These are phyloP conservation scores for Serpula lacrymans DNA, from an alignment of 768 basidiomycete species.

Conservation along the genomic window DNA sequence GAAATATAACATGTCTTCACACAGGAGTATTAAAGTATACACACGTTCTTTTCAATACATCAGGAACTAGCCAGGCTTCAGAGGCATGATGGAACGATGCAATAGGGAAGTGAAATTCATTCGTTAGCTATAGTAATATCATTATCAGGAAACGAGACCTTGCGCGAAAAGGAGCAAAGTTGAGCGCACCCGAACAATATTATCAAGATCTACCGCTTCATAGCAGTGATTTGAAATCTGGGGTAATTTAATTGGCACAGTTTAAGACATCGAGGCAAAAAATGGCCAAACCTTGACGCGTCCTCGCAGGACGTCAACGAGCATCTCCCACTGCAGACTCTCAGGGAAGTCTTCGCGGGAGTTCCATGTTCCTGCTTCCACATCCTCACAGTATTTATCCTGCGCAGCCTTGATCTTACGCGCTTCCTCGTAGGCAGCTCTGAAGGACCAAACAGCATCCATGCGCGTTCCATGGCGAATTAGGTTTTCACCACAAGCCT, in stretches of 20 bases:
- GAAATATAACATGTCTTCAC: no score
- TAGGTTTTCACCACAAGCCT: slow-evolving; percentile 72
- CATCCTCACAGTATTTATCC: slow-evolving; percentile 60
- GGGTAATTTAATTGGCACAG: neutral
- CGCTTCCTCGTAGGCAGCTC: slow-evolving; percentile 69
- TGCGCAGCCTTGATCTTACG: slow-evolving; percentile 62
- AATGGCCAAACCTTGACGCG: slow-evolving; percentile 57
- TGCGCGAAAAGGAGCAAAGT: neutral
- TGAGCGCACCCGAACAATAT: slow-evolving; percentile 53
- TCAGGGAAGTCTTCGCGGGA: slow-evolving; percentile 58
- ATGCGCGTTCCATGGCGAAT: slow-evolving; percentile 51
- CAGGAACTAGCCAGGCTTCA: slow-evolving; percentile 79
- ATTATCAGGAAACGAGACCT: neutral
- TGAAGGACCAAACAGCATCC: slow-evolving; percentile 66
- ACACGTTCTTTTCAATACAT: slow-evolving; percentile 68
- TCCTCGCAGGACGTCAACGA: slow-evolving; percentile 71
- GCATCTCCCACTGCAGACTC: slow-evolving; percentile 63
- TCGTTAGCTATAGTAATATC: slow-evolving; percentile 48
- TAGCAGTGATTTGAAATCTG: slow-evolving; percentile 51
- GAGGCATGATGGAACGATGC: slow-evolving; percentile 78
- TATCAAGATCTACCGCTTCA: slow-evolving; percentile 69
- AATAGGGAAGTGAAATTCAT: slow-evolving; percentile 78
- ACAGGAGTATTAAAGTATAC: no score
- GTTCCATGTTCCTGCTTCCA: slow-evolving; percentile 41
- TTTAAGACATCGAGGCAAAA: slow-evolving; percentile 26